Percentiles rank a stretch among this genome's conserved stretches.
These are phyloP conservation scores for Malus hybrid DNA, from an alignment of 331 rosid genomes.

Conservation along the genomic window DNA sequence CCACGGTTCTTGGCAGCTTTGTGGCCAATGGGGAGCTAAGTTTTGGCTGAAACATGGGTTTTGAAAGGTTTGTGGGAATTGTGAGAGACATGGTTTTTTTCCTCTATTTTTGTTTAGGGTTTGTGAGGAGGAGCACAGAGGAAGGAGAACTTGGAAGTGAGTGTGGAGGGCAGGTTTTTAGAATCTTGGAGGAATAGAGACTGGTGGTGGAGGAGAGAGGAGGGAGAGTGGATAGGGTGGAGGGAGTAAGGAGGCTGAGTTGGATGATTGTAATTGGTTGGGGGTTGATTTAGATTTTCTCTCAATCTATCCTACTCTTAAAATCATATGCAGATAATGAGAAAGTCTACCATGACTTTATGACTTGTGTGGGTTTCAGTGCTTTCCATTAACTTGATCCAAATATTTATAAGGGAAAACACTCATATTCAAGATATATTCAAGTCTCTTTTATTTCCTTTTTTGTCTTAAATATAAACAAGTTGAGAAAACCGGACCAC, in stretches of 20 bases:
- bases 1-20: constrained; percentile 24
- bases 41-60: constrained; percentile 58
- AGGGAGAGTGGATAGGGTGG: constrained; percentile 50
- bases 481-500: too few relatives aligned
- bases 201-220: constrained; percentile 30
- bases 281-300: constrained; percentile 17
- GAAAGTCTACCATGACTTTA: neutral
- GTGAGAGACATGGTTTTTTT: constrained; percentile 70
- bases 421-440: neutral
- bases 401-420: neutral
- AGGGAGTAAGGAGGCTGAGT: constrained; percentile 37
- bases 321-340: constrained; percentile 2
- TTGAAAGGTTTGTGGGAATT: constrained; percentile 74
- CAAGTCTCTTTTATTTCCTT: too few relatives aligned
- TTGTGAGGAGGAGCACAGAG: neutral
- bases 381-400: neutral
- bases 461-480: too few relatives aligned
- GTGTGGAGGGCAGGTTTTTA: constrained; percentile 43
- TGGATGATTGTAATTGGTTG: constrained; percentile 67
- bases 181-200: constrained; percentile 37
- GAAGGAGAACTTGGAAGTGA: neutral
- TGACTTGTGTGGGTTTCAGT: neutral
- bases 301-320: constrained; percentile 19
- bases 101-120: neutral
- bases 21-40: constrained; percentile 22